Evolutionary conservation across 371 early-diverging fungal genomes (phyloP), one percentile per base, ranked within the genome.

Genomic region (Haplosporangium sp.): DNA sequence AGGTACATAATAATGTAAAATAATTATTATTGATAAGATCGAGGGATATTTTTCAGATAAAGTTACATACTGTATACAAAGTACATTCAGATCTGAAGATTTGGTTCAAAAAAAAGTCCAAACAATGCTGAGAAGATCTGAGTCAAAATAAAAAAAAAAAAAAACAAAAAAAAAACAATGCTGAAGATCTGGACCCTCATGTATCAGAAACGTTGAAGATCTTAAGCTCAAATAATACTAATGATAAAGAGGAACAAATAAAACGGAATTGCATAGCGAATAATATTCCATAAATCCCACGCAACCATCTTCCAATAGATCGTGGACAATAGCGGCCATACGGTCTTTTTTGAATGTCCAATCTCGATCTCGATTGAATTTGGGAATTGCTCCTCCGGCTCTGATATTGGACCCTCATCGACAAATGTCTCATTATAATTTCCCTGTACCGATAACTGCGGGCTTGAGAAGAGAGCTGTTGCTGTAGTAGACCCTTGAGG

Each of bases 231-330:
- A n/a, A 71, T 42, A 34, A 72, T 20, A 56, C 62, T 72, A n/a
- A 56, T 40, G 47, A 66, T n/a, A 56, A 65, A 65, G 37, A 65
- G 56, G 6, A 61, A 17, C 13, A 60, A 13, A 45, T 71, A 71
- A 27, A 72, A 65, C 8, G 65, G 72, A 5, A 72, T 15, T 13
- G 38, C 62, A 56, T 44, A 72, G 0, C 60, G 61, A 35, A 27
- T 44, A n/a, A 72, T 55, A 34, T 60, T 47, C 48, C 61, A 60
- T 13, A 65, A 4, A 17, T 79, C 79, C 79, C 74, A 74, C 4
- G 53, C 71, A n/a, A 62, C 61, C 65, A 60, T 67, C 52, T 58
- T 61, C 74, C 74, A 79, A 47, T 61, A 79, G 9, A 74, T 40
- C 10, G 20, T 17, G 20, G 56, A 53, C 20, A 40, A 34, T 39